These are phyloP conservation scores for Alternaria ventricosa DNA, from an alignment of 2,329 filamentous ascomycete genomes.

Conservation along the genomic window DNA sequence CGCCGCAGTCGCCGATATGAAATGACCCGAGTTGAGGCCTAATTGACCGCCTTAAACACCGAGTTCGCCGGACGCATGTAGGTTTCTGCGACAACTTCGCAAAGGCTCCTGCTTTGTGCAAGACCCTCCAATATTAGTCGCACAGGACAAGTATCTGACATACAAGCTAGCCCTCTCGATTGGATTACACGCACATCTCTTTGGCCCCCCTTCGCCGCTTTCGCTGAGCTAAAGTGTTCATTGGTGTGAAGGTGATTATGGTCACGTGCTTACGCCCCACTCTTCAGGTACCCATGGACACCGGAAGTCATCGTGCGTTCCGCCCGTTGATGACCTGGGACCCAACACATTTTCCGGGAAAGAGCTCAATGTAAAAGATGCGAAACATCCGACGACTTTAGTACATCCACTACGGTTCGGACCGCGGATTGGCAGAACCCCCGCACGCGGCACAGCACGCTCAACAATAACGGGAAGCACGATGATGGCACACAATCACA, in stretches of 20 bases:
- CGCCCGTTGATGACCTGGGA: not conserved
- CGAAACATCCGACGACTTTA: not conserved
- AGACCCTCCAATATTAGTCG: not conserved
- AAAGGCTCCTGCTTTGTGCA: not conserved
- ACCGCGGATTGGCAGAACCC: not conserved
- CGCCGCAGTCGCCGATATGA: not conserved
- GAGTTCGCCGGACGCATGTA: not conserved
- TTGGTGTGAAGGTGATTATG: not conserved
- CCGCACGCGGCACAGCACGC: not conserved
- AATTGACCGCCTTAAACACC: not conserved
- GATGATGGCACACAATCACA: not conserved
- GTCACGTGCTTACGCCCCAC: slow-evolving; percentile 7
- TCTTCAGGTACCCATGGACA: not conserved
- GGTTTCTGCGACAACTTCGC: not conserved
- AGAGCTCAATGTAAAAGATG: not conserved
- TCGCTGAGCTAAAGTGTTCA: not conserved
- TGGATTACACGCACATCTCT: not conserved
- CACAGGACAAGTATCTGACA: not conserved
- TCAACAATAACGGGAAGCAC: not conserved
- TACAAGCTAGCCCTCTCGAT: not conserved
- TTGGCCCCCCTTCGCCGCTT: not conserved
- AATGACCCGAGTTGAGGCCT: not conserved
- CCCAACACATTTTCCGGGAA: not conserved
- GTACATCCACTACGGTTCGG: not conserved
- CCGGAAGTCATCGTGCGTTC: not conserved